Evolutionary conservation across 768 basidiomycete species (phyloP).

Genomic region (Tylopilus rubrobrunneus): DNA sequence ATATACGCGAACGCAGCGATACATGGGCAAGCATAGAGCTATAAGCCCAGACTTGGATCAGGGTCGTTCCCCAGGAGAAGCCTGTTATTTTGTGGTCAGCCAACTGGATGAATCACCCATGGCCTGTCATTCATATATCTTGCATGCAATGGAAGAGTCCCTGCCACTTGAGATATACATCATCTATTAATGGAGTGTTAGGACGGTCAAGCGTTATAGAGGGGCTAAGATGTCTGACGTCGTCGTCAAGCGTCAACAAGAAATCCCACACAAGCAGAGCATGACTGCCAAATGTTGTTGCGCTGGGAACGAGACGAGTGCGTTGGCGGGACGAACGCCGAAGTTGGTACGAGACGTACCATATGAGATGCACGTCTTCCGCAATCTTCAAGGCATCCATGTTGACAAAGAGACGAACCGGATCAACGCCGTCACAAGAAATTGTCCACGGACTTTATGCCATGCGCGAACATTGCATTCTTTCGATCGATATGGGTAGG

Average conservation of each 20-base stretch:
- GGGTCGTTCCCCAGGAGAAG: background rate
- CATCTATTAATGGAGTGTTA: background rate
- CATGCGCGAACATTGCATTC: background rate
- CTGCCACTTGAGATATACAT: background rate
- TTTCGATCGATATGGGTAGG: background rate
- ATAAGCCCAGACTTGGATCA: background rate
- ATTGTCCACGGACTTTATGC: background rate
- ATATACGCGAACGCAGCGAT: background rate
- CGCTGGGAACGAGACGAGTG: background rate
- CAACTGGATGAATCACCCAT: background rate
- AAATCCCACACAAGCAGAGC: conserved; percentile 1
- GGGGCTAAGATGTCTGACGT: background rate
- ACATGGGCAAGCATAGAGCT: background rate
- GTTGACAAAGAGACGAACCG: background rate
- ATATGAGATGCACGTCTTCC: background rate
- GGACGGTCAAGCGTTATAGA: background rate
- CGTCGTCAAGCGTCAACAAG: conserved; percentile 5
- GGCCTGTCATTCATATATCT: background rate
- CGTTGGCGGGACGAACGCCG: background rate
- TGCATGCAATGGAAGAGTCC: background rate
- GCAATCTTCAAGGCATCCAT: background rate
- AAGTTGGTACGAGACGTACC: background rate
- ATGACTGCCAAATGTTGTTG: background rate
- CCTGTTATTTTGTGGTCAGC: background rate
- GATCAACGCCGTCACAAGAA: background rate